Conservation (phyloP, 148 eudicot genomes). For the Camellia granthamiana region DNA sequence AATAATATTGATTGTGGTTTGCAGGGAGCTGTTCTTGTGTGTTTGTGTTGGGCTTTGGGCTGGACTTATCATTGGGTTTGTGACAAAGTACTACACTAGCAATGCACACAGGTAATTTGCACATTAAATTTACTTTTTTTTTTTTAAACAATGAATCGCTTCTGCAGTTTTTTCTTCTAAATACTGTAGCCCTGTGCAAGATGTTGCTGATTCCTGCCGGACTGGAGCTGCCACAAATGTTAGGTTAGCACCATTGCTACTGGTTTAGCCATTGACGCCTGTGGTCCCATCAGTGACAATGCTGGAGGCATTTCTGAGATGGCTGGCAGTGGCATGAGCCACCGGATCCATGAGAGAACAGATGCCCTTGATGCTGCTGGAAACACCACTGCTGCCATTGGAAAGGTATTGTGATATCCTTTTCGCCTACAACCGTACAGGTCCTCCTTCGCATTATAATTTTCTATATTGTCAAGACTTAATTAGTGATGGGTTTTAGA, state of each 20-base stretch:
- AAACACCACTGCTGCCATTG: constrained; percentile 51
- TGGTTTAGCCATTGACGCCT: constrained; percentile 45
- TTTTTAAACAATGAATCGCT: not conserved
- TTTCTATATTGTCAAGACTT: too few relatives aligned
- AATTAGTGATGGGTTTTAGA: not conserved
- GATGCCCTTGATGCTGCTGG: constrained; percentile 57
- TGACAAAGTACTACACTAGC: constrained; percentile 52
- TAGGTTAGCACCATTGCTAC: constrained; percentile 50
- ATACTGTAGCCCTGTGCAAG: constrained; percentile 53
- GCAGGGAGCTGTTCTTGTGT: constrained; percentile 49
- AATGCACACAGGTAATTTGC: constrained; percentile 44
- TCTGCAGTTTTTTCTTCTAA: not conserved
- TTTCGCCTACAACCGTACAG: not conserved
- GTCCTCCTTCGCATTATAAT: not conserved
- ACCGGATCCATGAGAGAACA: constrained; percentile 43
- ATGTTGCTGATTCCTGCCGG: constrained; percentile 72
- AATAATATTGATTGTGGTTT: not conserved
- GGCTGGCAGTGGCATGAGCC: constrained; percentile 45
- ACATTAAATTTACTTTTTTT: not conserved
- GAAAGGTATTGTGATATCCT: constrained; percentile 28
- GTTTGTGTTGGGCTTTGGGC: constrained; percentile 53
- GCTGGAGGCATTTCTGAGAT: constrained; percentile 54
- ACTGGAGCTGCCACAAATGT: constrained; percentile 76
- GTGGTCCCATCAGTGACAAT: constrained; percentile 47
- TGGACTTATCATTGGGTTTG: constrained; percentile 50